Evolutionary conservation across 306 rosid species (phyloP), one percentile per base, ranked within the genome.

Genomic region (Quercus aquifolioides): DNA sequence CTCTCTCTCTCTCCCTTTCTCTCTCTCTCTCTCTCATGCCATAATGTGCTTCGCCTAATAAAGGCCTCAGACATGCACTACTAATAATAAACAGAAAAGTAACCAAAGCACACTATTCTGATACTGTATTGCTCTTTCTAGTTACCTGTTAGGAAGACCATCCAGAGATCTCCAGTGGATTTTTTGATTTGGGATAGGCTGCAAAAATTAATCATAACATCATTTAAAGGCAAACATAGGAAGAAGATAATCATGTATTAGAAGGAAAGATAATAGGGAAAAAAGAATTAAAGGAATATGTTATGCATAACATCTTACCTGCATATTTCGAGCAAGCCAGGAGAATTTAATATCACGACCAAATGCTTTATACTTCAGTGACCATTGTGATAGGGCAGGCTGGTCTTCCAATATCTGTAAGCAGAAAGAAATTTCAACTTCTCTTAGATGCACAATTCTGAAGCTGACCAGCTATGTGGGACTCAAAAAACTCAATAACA

Each of bases 281-380:
- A 38, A 18, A 59, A 59, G 17, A 20, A 59, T 20, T 23, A 3
- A 23, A 8, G 73, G 28, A 74, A 75, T 18, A 80, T 4, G 51
- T 56, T 23, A 69, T 80, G 78, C 23, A 31, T 23, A 83, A 75
- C 76, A 85, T 83, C 80, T 88, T 92, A 75, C 98, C 97, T 95
- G 98, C 97, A 95, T 87, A 86, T 95, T 95, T 41, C 93, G 92
- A 74, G 99, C 94, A 84, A 95, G 98, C 99, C 99, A 95, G 30
- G 99, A 88, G 83, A 70, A 95, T 68, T 95, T 89, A 68, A 95
- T 84, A 74, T 91, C 83, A 52, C 90, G 98, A 31, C 98, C 96
- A 78, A 95, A 91, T 65, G 97, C 99, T 69, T 87, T 79, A 75
- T 95, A 91, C 87, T 93, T 93, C 83, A 95, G 86, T 11, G 98